Base-by-base conservation (phyloP, 2,329 filamentous ascomycete genomes). In the Aspergillus melleus region DNA sequence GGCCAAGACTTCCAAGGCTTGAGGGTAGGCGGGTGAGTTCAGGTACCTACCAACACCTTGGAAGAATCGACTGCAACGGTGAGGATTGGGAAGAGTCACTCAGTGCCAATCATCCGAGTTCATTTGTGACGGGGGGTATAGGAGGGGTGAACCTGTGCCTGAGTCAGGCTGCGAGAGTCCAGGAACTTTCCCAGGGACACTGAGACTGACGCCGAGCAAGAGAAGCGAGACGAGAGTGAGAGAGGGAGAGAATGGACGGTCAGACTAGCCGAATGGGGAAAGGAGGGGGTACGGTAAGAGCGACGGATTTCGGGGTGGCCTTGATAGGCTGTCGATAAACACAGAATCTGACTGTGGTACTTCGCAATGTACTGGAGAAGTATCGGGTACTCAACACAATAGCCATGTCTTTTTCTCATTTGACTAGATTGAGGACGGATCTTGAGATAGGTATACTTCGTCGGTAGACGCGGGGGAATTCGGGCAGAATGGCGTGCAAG, bases 321-420 rank as follows among this genome's bases (percentile, higher is more conserved):
- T 58, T 52, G 59, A 65, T 65, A 64, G 63, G 63, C 59, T 64
- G 49, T 57, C 57, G 54, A 61, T 53, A 54, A 58, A 50, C 59
- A 50, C 49, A 53, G 42, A 51, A 52, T 49, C 29, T 50, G 39
- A 49, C 49, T 49, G 52, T 36, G 3, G 30, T 32, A 32, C 30
- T 32, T 32, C 2, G 30, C 2, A 11, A 32, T 11, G 32, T 36
- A 36, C 32, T 36, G 12, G 32, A 14, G 2, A 36, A 5, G 11
- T 36, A 11, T 14, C 32, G 32, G 32, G 32, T 36, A 11, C 32
- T 36, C 32, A 36, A 14, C 11, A 36, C 12, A 14, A 14, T 14
- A 2, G 26, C 2, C 26, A 29, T 36, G 32, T 36, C 32, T 14
- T 36, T 12, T 36, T 36, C 24, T 4, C 6, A 9, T 12, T 14